Conservation (phyloP, 2,329 filamentous ascomycete species). For the Didymella pomorum region DNA sequence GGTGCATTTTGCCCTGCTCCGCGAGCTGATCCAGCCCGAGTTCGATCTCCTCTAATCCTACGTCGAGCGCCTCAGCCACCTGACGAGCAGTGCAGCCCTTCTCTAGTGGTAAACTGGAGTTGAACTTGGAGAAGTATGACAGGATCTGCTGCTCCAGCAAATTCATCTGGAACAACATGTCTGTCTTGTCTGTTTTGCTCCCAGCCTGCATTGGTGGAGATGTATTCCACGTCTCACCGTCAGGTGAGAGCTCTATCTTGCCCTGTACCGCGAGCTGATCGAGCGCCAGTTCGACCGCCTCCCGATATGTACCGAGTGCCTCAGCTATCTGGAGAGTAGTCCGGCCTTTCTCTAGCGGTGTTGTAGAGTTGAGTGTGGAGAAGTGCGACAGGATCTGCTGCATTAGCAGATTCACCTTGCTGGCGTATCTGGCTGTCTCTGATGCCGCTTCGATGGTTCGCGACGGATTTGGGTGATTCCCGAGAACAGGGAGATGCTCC, state of each 20-base stretch:
- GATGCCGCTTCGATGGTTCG: no score
- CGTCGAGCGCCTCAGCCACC: background rate
- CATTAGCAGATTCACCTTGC: conserved; percentile 7
- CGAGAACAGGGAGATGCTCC: conserved; percentile 15
- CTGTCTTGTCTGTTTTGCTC: conserved; percentile 1
- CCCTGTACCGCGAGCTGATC: conserved; percentile 15
- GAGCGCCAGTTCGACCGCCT: conserved; percentile 9
- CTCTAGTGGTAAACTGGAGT: background rate
- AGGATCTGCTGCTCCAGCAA: conserved; percentile 11
- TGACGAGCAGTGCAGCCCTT: conserved; percentile 3
- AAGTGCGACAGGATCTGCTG: conserved; percentile 12
- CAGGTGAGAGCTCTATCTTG: conserved; percentile 5
- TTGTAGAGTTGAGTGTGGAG: background rate
- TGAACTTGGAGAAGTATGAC: conserved; percentile 3
- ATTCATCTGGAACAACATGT: conserved; percentile 14
- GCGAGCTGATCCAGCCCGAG: conserved; percentile 11
- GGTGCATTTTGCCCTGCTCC: conserved; percentile 11
- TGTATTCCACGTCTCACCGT: conserved; percentile 15
- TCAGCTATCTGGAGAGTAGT: conserved; percentile 2
- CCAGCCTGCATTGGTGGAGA: background rate
- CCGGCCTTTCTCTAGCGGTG: background rate
- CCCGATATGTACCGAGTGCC: background rate
- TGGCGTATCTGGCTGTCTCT: no score
- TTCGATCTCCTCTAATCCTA: conserved; percentile 8
- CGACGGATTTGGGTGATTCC: background rate